Percentiles rank a stretch among this genome's conserved stretches.
Evolutionary conservation across 148 eudicot species (phyloP).

Genomic region (Agrostemma githago): DNA sequence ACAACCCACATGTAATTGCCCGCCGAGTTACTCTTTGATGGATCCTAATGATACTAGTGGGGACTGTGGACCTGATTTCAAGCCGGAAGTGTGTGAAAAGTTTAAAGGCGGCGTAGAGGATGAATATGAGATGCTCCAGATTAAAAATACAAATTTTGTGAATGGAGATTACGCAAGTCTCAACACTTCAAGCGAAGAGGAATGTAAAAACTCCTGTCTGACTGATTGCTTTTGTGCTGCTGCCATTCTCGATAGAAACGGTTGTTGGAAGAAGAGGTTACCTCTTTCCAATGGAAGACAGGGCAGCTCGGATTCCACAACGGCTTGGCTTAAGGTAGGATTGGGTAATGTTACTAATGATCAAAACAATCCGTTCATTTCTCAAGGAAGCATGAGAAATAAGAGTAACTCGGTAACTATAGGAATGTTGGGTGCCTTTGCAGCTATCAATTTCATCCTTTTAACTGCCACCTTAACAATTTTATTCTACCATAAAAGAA

Average conservation of each 20-base stretch:
- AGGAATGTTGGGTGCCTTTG: too few species aligned
- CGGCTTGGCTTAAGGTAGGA: not conserved
- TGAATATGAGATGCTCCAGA: not conserved
- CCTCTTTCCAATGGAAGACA: conserved; percentile 1
- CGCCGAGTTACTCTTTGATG: conserved; percentile 29
- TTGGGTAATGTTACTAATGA: too few species aligned
- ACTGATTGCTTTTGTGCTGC: too few species aligned
- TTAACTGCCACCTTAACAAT: not conserved
- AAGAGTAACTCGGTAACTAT: too few species aligned
- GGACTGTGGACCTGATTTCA: conserved; percentile 40
- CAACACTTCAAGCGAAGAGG: not conserved
- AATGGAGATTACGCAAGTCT: conserved; percentile 22
- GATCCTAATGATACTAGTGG: conserved; percentile 42
- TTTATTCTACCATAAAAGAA: too few species aligned
- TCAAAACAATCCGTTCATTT: too few species aligned
- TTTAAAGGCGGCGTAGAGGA: too few species aligned
- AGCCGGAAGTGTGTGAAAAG: conserved; percentile 14
- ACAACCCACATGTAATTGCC: conserved; percentile 46
- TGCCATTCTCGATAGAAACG: not conserved
- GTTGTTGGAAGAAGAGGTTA: conserved; percentile 29
- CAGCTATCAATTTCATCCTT: not conserved
- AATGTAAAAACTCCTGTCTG: conserved; percentile 17
- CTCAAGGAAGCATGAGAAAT: too few species aligned
- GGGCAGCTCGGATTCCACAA: not conserved
- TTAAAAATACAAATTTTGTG: conserved; percentile 33